Evolutionary conservation across 2,329 filamentous ascomycete genomes (phyloP), one percentile per base, ranked within the genome.

Genomic region (Myotisia sp.): DNA sequence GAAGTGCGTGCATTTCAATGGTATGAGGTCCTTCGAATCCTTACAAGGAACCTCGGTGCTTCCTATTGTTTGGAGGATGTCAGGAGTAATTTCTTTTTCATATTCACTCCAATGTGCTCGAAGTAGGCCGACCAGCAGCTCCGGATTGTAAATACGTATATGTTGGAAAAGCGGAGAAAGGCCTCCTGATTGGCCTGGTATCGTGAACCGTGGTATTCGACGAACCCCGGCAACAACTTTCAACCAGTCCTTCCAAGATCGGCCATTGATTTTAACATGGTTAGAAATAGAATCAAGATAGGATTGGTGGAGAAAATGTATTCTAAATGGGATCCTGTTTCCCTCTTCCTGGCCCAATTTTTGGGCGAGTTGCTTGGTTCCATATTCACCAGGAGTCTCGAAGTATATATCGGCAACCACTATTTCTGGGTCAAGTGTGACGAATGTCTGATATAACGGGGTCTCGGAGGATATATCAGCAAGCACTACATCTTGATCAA

Each of bases 321-420:
- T 14, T 9, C n/a, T n/a, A 12, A n/a, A 17, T n/a, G n/a, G n/a
- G n/a, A n/a, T n/a, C 7, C 18, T 9, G 12, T 14, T 12, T 31
- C 12, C 6, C 12, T 3, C 5, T 31, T 19, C 6, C 8, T 31
- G 18, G 5, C 12, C n/a, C 29, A 31, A 17, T 8, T 12, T 17
- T 17, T 14, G 29, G 2, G 8, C 13, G 7, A 31, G 29, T 17
- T 6, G 2, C 13, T 31, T 12, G 6, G 29, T 31, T 5, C 29
- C 29, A 19, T 31, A 31, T 17, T 17, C 13, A 19, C 29, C 29
- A 9, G 5, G 5, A 17, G 29, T 31, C n/a, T 31, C 29, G n/a
- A 31, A 31, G 18, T 31, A 31, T 17, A 31, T 8, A 17, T 31
- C 29, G n/a, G 16, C 29, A 17, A 31, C 29, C 16, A 31, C 13